Conservation (phyloP, 1,139 yeast species). For the Geotrichum candidum region DNA sequence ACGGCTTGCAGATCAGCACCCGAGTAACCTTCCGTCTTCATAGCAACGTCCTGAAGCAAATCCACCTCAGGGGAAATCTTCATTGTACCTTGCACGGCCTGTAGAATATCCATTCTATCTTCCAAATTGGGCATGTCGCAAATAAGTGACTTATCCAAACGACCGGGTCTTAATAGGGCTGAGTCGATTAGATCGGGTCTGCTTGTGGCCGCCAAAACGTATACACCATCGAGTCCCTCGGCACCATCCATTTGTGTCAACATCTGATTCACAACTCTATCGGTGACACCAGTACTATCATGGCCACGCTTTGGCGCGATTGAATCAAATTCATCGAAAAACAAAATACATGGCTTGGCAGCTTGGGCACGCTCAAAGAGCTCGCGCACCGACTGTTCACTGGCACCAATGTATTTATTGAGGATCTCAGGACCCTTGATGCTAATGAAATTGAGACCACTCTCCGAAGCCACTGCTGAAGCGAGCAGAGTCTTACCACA, state of each 20-base stretch:
- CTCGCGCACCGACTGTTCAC: constrained; percentile 91
- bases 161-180: constrained; percentile 90
- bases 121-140: constrained; percentile 76
- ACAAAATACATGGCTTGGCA: constrained; percentile 88
- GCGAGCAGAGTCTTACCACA: constrained; percentile 95
- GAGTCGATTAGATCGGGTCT: constrained; percentile 94
- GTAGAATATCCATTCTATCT: constrained; percentile 70
- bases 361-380: constrained; percentile 90
- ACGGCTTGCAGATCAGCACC: constrained; percentile 96
- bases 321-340: constrained; percentile 95
- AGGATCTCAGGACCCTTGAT: constrained; percentile 95
- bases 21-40: constrained; percentile 66
- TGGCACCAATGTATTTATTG: constrained; percentile 95
- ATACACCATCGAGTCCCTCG: constrained; percentile 94
- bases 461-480: constrained; percentile 88
- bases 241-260: constrained; percentile 99
- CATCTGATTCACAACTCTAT: constrained; percentile 93
- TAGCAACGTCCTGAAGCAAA: constrained; percentile 49
- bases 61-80: constrained; percentile 43
- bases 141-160: constrained; percentile 84
- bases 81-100: constrained; percentile 47
- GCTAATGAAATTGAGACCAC: constrained; percentile 89
- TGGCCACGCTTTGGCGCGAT: constrained; percentile 98
- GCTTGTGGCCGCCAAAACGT: constrained; percentile 92
- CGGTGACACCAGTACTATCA: constrained; percentile 97